Evolutionary conservation across 2,329 filamentous ascomycete species (phyloP).

Genomic region (Fusarium marasasianum): DNA sequence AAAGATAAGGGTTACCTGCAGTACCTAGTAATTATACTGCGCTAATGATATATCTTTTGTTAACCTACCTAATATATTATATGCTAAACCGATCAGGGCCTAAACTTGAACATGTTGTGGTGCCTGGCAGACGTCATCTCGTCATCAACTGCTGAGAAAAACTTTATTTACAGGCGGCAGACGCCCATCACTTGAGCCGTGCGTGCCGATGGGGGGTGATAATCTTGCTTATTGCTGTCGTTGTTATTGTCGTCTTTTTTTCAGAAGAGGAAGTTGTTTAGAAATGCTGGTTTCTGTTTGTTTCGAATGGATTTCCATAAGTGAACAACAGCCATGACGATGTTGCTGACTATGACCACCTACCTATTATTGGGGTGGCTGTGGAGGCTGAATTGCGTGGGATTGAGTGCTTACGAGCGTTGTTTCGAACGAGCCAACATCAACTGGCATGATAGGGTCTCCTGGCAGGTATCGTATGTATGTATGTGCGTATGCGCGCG

Average conservation of each 20-base stretch:
- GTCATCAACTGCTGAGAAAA: constrained; percentile 17
- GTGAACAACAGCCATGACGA: constrained; percentile 11
- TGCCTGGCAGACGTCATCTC: constrained; percentile 34
- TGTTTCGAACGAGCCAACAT: constrained; percentile 25
- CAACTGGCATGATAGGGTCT: not conserved
- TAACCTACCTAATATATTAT: too few relatives aligned
- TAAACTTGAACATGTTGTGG: constrained; percentile 24
- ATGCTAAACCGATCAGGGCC: too few relatives aligned
- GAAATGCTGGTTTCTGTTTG: not conserved
- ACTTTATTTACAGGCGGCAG: constrained; percentile 14
- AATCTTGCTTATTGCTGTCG: not conserved
- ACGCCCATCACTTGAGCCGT: constrained; percentile 12
- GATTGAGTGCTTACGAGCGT: constrained; percentile 41
- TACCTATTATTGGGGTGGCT: constrained; percentile 2
- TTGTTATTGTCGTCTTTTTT: not conserved
- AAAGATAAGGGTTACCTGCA: too few relatives aligned
- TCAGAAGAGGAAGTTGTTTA: not conserved
- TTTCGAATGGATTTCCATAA: constrained; percentile 11
- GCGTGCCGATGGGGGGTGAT: constrained; percentile 10
- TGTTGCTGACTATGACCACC: constrained; percentile 3
- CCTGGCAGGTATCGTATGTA: not conserved
- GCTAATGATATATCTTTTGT: too few relatives aligned
- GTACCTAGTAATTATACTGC: too few relatives aligned
- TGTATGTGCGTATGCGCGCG: not conserved
- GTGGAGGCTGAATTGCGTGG: constrained; percentile 22